Conservation (phyloP, 805 yeast species). For the Tetrapisispora pingtungensis region DNA sequence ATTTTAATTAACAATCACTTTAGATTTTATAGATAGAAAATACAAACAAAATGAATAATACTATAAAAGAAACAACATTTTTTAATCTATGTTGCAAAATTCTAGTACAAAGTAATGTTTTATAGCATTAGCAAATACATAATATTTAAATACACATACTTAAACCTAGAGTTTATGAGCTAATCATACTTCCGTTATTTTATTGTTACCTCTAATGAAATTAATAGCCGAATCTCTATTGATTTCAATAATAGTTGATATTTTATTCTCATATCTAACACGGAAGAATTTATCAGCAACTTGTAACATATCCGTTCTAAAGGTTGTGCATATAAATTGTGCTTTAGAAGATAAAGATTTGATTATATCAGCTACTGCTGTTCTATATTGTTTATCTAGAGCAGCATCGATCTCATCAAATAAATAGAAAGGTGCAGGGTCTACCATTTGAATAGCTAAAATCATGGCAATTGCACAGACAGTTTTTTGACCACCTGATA, state of each 20-base stretch:
- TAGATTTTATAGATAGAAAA: not conserved
- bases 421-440: conserved; percentile 93
- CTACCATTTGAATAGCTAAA: conserved; percentile 86
- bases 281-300: conserved; percentile 84
- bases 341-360: conserved; percentile 55
- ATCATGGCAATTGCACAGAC: conserved; percentile 93
- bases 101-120: too few species aligned
- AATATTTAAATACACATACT: not conserved
- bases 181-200: conserved; percentile 19
- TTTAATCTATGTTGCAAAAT: too few species aligned
- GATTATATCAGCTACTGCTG: conserved; percentile 73
- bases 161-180: not conserved
- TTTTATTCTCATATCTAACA: conserved; percentile 72
- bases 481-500: conserved; percentile 95
- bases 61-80: too few species aligned
- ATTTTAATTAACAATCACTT: too few species aligned
- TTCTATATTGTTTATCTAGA: conserved; percentile 82
- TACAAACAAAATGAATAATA: too few species aligned
- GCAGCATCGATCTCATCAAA: conserved; percentile 97
- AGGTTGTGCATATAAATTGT: conserved; percentile 94
- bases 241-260: conserved; percentile 67
- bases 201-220: conserved; percentile 59
- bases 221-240: conserved; percentile 61
- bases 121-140: not conserved
- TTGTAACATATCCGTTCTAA: conserved; percentile 83